phyloP scores from a whole-genome alignment of 345 rosid genomes.

The Theobroma cacao region DNA sequence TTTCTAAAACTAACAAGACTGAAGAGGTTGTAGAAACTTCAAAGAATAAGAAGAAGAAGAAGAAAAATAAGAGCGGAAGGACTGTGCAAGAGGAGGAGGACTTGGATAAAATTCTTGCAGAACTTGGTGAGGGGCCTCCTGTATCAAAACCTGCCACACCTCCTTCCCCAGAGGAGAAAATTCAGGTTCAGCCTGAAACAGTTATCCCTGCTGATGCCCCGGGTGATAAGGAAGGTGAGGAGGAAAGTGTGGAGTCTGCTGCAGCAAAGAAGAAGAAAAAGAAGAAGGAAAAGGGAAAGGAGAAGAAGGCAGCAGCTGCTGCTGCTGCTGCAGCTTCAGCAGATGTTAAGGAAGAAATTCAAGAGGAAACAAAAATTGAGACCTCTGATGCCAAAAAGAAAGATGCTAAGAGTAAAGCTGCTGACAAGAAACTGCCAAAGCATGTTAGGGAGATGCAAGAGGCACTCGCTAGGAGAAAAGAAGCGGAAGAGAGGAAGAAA shows the following conservation, averaged over 20 bases:
- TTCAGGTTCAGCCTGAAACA: slow-evolving; percentile 47
- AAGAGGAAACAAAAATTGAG: slow-evolving; percentile 48
- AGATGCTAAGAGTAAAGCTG: slow-evolving; percentile 75
- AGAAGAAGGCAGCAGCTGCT: slow-evolving; percentile 49
- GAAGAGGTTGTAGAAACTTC: slow-evolving; percentile 59
- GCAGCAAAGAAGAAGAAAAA: slow-evolving; percentile 91
- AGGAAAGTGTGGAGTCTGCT: slow-evolving; percentile 63
- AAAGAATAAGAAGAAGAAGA: slow-evolving; percentile 80
- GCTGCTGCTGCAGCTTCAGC: slow-evolving; percentile 32
- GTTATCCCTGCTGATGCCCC: slow-evolving; percentile 32
- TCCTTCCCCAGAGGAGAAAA: slow-evolving; percentile 48
- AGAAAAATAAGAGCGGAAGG: slow-evolving; percentile 78
- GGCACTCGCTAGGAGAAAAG: slow-evolving; percentile 76
- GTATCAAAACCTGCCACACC: slow-evolving; percentile 34
- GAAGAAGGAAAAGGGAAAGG: slow-evolving; percentile 81
- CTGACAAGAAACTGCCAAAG: slow-evolving; percentile 86
- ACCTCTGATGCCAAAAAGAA: slow-evolving; percentile 50
- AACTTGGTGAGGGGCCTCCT: slow-evolving; percentile 64
- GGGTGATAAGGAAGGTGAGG: slow-evolving; percentile 74
- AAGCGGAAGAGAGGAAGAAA: slow-evolving; percentile 72
- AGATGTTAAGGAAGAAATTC: slow-evolving; percentile 49
- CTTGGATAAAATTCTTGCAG: slow-evolving; percentile 90
- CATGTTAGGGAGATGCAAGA: slow-evolving; percentile 98
- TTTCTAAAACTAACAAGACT: slow-evolving; percentile 31
- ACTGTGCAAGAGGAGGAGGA: slow-evolving; percentile 94